Evolutionary conservation across 1,284 basidiomycete genomes (phyloP), one percentile per base, ranked within the genome.

Genomic region (Cryptococcus deneoformans): DNA sequence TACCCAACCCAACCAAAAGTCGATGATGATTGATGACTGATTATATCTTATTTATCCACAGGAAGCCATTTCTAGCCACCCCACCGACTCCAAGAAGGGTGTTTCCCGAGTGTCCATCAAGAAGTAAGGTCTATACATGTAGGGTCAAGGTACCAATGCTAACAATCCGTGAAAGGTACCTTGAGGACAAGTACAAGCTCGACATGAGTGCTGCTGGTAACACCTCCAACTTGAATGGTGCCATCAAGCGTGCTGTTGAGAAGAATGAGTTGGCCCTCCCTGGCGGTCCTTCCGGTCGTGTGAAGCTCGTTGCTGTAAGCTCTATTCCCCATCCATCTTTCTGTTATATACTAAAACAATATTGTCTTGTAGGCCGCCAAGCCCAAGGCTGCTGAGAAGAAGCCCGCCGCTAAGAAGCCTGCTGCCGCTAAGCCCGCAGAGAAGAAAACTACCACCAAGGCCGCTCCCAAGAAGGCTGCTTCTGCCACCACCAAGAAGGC

Each of bases 31-130:
- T 29, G 29, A 29, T 29, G 29, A 29, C 29, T 29, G 29, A 29
- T 29, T 29, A 29, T 29, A 29, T 4, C 29, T 29, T 29, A n/a
- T 29, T 29, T 29, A 29, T 38, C 10, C 63, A 54, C 71, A 81
- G 78, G 90, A 93, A 81, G 90, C 89, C 70, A 90, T 95, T 78
- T 78, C 82, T 62, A 83, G 81, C 54, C 81, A 87, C 78, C 83
- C 85, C 34, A 88, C 89, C 42, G 90, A 92, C 61, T 85, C 88
- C 60, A 89, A 92, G 64, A 75, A 77, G 61, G 92, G 92, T 76
- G 90, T 94, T 65, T 93, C 91, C 68, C 88, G 92, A 56, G 89
- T 88, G 59, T 86, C 88, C 72, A 91, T 96, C 80, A 95, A 95
- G 85, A 94, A 92, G 92, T 87, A 68, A 69, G 82, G 79, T 57